Percentiles rank a stretch among this genome's conserved stretches.
Conservation (phyloP, 2,329 filamentous ascomycete species). For the Botrytis porri region DNA sequence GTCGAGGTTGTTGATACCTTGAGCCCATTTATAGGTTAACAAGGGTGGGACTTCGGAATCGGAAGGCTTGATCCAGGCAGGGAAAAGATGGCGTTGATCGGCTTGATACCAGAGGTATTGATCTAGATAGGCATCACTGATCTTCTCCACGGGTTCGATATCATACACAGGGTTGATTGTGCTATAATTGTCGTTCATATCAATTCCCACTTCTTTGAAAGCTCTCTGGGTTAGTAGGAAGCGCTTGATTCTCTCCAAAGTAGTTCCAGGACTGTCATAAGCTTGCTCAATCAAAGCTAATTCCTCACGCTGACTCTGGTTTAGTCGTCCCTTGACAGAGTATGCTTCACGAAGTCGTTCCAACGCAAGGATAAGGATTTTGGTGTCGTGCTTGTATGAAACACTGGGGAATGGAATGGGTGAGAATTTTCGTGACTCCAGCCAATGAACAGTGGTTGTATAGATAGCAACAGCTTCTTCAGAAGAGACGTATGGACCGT, state of each 20-base stretch:
- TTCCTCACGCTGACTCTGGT: slow-evolving; percentile 97
- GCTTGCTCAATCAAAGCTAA: slow-evolving; percentile 95
- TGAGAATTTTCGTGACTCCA: slow-evolving; percentile 96
- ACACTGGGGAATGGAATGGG: slow-evolving; percentile 98
- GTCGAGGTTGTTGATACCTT: slow-evolving; percentile 96
- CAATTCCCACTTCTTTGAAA: slow-evolving; percentile 98
- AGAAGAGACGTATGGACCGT: slow-evolving; percentile 95
- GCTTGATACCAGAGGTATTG: slow-evolving; percentile 99
- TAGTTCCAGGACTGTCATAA: slow-evolving; percentile 96
- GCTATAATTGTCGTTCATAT: slow-evolving; percentile 99
- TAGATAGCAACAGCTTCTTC: slow-evolving; percentile 99
- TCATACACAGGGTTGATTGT: slow-evolving; percentile 99
- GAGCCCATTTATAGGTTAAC: slow-evolving; percentile 97
- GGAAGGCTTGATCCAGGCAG: slow-evolving; percentile 98
- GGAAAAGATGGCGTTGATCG: slow-evolving; percentile 94
- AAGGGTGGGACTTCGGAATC: slow-evolving; percentile 96
- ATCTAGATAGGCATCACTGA: slow-evolving; percentile 96
- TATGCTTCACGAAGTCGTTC: slow-evolving; percentile 93
- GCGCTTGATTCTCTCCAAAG: slow-evolving; percentile 91
- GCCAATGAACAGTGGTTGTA: slow-evolving; percentile 97
- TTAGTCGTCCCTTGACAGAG: slow-evolving; percentile 93
- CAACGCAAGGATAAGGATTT: slow-evolving; percentile 92
- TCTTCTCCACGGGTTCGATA: slow-evolving; percentile 98
- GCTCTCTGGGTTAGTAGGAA: slow-evolving; percentile 95
- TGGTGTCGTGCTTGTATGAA: slow-evolving; percentile 99